phyloP scores from a whole-genome alignment of 1,284 basidiomycete species.

The Tylopilus orsonianus region DNA sequence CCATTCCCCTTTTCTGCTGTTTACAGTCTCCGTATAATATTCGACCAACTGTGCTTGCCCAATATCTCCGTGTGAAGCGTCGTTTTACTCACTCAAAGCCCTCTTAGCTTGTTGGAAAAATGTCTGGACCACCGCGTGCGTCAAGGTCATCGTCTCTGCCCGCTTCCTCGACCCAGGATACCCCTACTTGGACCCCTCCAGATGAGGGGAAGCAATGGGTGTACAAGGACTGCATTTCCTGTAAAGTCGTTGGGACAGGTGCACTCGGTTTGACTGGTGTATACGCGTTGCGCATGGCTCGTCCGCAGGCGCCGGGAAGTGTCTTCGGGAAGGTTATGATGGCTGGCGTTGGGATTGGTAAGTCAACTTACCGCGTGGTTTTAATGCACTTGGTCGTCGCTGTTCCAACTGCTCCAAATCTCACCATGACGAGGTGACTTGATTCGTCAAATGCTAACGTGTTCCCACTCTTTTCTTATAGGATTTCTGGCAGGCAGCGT shows the following conservation, averaged over 20 bases:
- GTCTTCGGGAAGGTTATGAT: slow-evolving; percentile 46
- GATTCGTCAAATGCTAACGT: background rate
- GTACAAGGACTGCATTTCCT: slow-evolving; percentile 49
- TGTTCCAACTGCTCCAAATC: too few relatives aligned
- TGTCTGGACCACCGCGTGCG: slow-evolving; percentile 20
- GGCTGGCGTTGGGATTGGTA: slow-evolving; percentile 51
- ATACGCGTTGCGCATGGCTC: slow-evolving; percentile 51
- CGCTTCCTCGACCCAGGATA: background rate
- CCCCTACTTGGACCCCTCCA: background rate
- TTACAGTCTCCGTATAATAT: background rate
- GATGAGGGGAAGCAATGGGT: slow-evolving; percentile 11
- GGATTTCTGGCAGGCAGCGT: slow-evolving; percentile 32
- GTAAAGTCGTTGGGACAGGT: slow-evolving; percentile 50
- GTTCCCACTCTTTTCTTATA: background rate
- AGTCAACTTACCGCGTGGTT: slow-evolving; percentile 13
- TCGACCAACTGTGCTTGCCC: background rate
- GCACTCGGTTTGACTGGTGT: slow-evolving; percentile 48
- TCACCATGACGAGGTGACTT: too few relatives aligned
- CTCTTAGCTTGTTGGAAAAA: background rate
- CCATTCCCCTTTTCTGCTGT: too few relatives aligned
- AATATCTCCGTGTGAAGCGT: background rate
- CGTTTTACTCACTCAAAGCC: background rate
- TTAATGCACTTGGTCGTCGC: background rate
- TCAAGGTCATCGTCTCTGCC: slow-evolving; percentile 1
- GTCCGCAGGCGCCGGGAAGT: slow-evolving; percentile 46